Base-by-base conservation (phyloP, 345 rosid genomes). In the Eucalyptus curtisii region DNA sequence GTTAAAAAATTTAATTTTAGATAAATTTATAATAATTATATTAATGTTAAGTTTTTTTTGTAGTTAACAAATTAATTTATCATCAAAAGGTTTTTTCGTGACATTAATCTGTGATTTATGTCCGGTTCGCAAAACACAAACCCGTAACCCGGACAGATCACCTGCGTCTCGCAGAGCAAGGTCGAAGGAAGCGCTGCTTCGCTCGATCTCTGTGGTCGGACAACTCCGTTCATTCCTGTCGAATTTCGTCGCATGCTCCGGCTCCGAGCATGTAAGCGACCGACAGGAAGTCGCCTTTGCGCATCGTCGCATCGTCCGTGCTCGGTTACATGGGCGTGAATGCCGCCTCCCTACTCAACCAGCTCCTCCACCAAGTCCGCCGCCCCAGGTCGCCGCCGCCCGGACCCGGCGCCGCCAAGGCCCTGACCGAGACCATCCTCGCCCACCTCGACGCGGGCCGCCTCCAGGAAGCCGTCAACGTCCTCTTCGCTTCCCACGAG, bases 401-500 rank as follows among this genome's bases (percentile, higher is more conserved):
- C 27, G 25, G n/a, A 42, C 37, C 87, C 68, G 49, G 44, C 57
- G 8, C 88, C 48, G 25, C 90, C 61, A 90, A 88, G 37, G 79
- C 94, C 90, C 66, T 91, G 80, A 93, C 93, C 85, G 86, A 49
- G 52, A 86, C 90, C 49, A 90, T 97, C 89, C 86, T 91, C 7
- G 30, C 27, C 16, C 93, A 88, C 61, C 97, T 97, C 86, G 82
- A 91, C 19, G 88, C 84, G 42, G 91, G 94, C n/a, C 86, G 89
- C 89, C 92, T 97, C 55, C 90, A 90, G 15, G 89, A 93, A 89
- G 99, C 99, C 13, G 95, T 94, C 42, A 92, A 93, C 24, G 40
- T 94, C 50, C 96, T 97, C 87, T 97, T 95, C 86, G 92, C 90
- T 13, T 93, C 96, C 87, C 94, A 94, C 30, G 91, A 88, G 10